Evolutionary conservation across 768 basidiomycete genomes (phyloP).

Genomic region (Russula sp.): DNA sequence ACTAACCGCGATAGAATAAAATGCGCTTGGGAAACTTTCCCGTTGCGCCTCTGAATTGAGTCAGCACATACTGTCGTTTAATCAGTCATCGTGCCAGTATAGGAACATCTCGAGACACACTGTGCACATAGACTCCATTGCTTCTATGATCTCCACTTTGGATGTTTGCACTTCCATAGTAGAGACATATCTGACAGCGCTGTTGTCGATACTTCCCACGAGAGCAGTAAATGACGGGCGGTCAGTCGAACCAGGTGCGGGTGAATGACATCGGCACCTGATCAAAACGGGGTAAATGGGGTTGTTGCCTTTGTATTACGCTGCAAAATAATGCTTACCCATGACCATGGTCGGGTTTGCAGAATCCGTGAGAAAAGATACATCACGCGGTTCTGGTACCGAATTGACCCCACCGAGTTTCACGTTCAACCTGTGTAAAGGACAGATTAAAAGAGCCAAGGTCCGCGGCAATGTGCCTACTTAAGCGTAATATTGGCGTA

Average conservation of each 20-base stretch:
- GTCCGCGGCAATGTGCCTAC: constrained; percentile 41
- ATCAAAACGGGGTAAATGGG: not conserved
- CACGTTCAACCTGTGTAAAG: constrained; percentile 61
- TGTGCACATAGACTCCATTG: constrained; percentile 61
- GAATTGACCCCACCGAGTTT: constrained; percentile 83
- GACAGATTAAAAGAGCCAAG: constrained; percentile 9
- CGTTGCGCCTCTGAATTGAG: constrained; percentile 53
- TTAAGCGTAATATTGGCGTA: constrained; percentile 80
- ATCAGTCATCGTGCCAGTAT: constrained; percentile 1
- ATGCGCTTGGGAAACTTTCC: constrained; percentile 69
- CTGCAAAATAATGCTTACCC: constrained; percentile 44
- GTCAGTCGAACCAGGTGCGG: constrained; percentile 73
- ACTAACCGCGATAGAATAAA: constrained; percentile 69
- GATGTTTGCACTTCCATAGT: constrained; percentile 64
- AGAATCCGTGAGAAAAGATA: constrained; percentile 62
- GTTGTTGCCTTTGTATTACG: not conserved
- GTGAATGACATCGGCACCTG: constrained; percentile 81
- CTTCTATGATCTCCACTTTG: constrained; percentile 73
- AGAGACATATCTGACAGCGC: constrained; percentile 66
- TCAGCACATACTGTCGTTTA: constrained; percentile 47
- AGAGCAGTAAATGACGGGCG: constrained; percentile 79
- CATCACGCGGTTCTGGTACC: constrained; percentile 66
- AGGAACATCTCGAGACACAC: constrained; percentile 36
- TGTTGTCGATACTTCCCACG: constrained; percentile 75
- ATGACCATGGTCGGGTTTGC: constrained; percentile 76